A percentile compares a stretch with the other conserved stretches of the same genome.
Evolutionary conservation across 352 stramenopile genomes (phyloP).

Genomic region (Blastocystis sp.): DNA sequence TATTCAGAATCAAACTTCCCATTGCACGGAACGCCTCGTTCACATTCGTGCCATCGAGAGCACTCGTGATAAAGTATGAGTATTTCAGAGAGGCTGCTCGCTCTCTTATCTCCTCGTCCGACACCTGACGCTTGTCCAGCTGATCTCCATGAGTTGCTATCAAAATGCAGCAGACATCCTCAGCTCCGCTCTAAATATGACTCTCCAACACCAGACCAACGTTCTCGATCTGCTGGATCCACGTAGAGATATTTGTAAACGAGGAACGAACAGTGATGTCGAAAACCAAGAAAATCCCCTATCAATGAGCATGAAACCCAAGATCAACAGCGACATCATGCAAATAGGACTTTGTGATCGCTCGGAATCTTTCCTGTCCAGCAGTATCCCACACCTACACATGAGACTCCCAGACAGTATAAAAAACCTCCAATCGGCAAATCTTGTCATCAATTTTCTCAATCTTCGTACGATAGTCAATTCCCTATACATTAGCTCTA

Average conservation of each 20-base stretch:
- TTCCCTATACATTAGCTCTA: not conserved
- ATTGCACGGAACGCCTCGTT: conserved; percentile 6
- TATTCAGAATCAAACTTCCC: conserved; percentile 41
- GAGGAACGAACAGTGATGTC: conserved; percentile 13
- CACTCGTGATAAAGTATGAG: conserved; percentile 26
- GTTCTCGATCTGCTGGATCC: conserved; percentile 52
- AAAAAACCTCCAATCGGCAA: conserved; percentile 10
- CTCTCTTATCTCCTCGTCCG: conserved; percentile 39
- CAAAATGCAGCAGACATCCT: conserved; percentile 56
- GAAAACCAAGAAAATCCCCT: conserved; percentile 41
- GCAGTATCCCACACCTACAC: conserved; percentile 40
- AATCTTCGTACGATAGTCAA: conserved; percentile 57
- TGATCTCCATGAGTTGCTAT: conserved; percentile 47
- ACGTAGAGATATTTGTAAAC: conserved; percentile 45
- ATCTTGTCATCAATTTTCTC: conserved; percentile 41
- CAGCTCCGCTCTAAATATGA: not conserved
- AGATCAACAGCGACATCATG: conserved; percentile 18
- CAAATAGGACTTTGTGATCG: conserved; percentile 51
- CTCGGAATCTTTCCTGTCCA: conserved; percentile 40
- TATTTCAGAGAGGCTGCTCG: conserved; percentile 28
- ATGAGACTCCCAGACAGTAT: not conserved
- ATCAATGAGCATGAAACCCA: not conserved
- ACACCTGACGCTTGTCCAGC: not conserved
- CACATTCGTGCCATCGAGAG: conserved; percentile 38
- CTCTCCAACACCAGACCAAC: not conserved